A percentile compares a stretch with the other conserved stretches of the same genome.
Evolutionary conservation across 2,329 filamentous ascomycete genomes (phyloP).

Genomic region (Phialocephala subalpina): DNA sequence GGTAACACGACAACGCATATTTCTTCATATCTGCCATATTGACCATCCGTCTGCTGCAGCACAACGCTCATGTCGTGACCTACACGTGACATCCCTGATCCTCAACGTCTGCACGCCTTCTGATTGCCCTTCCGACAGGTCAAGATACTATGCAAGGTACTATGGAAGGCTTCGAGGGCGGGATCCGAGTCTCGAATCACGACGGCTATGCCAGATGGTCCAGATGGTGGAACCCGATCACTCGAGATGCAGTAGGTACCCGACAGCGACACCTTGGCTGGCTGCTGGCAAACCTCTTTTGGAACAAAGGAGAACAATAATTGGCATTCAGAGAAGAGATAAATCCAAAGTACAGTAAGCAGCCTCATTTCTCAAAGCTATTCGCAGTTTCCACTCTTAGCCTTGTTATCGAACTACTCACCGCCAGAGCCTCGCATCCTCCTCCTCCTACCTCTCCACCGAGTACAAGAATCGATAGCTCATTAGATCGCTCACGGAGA

Average conservation of each 20-base stretch:
- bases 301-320: background rate
- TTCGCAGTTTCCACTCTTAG: background rate
- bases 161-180: background rate
- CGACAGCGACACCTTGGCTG: constrained; percentile 7
- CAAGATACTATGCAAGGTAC: constrained; percentile 1
- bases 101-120: constrained; percentile 1
- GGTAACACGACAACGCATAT: constrained; percentile 3
- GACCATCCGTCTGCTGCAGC: constrained; percentile 7
- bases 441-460: background rate
- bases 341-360: background rate
- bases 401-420: background rate
- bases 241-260: constrained; percentile 19
- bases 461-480: constrained; percentile 4
- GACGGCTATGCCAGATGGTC: constrained; percentile 17
- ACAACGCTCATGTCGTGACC: constrained; percentile 13
- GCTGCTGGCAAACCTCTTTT: background rate
- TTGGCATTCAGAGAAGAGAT: background rate
- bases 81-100: constrained; percentile 11
- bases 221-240: constrained; percentile 18
- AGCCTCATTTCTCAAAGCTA: background rate
- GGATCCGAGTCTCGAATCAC: background rate
- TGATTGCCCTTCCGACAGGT: background rate
- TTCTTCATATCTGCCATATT: constrained; percentile 5
- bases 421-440: background rate
- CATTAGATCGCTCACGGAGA: background rate